A percentile compares a stretch with the other conserved stretches of the same genome.
phyloP scores from a whole-genome alignment of 2,329 filamentous ascomycete genomes.

The Pyrenochaeta sp. region DNA sequence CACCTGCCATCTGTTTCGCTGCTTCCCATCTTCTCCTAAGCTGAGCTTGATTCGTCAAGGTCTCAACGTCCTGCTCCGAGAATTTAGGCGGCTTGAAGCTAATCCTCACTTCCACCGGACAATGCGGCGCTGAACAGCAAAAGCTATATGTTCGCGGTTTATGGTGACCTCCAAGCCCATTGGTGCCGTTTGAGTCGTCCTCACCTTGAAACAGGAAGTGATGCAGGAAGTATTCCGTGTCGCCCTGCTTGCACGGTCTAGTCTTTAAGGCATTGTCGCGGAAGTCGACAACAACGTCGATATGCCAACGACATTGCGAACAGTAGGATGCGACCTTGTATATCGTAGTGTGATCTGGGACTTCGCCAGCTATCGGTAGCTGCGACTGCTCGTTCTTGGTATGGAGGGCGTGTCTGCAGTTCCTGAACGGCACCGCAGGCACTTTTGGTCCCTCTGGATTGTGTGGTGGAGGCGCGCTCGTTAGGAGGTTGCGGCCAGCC shows the following conservation, averaged over 20 bases:
- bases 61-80: constrained; percentile 54
- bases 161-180: constrained; percentile 27
- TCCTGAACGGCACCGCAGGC: constrained; percentile 48
- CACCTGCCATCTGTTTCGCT: constrained; percentile 60
- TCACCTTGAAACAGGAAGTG: constrained; percentile 59
- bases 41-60: constrained; percentile 63
- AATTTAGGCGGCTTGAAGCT: constrained; percentile 63
- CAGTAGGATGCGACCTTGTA: constrained; percentile 70
- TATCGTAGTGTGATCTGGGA: constrained; percentile 50
- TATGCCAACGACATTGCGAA: constrained; percentile 67
- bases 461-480: constrained; percentile 65
- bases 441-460: constrained; percentile 45
- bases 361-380: constrained; percentile 54
- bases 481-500: constrained; percentile 64
- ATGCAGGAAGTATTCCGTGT: constrained; percentile 64
- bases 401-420: constrained; percentile 68
- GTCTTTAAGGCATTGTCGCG: constrained; percentile 48
- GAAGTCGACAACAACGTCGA: constrained; percentile 66
- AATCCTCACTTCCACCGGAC: constrained; percentile 63
- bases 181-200: constrained; percentile 13
- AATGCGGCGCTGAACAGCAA: constrained; percentile 66
- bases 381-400: constrained; percentile 65
- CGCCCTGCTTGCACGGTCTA: constrained; percentile 54
- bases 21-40: constrained; percentile 64
- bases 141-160: constrained; percentile 53